Evolutionary conservation across 1,284 basidiomycete genomes (phyloP).

Genomic region (Fomitopsis betulina): DNA sequence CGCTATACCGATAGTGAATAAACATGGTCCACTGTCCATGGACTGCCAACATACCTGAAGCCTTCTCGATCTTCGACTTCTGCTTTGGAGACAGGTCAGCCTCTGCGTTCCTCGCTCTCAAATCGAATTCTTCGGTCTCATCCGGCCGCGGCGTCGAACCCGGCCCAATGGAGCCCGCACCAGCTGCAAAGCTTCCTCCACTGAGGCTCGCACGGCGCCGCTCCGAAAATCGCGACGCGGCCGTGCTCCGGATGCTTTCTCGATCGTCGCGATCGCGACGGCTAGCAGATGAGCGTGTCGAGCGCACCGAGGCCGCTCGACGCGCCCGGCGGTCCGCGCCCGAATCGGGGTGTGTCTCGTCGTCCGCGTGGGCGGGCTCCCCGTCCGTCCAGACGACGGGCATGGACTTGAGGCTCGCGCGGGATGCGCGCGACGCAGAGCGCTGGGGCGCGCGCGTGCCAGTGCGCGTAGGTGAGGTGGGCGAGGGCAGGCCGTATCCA

Average conservation of each 20-base stretch:
- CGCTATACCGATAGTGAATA: not conserved
- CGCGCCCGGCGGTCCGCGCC: slow-evolving; percentile 7
- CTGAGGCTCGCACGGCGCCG: slow-evolving; percentile 26
- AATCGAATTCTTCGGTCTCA: slow-evolving; percentile 27
- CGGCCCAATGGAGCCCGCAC: slow-evolving; percentile 43
- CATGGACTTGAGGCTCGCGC: slow-evolving; percentile 19
- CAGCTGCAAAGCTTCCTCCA: slow-evolving; percentile 44
- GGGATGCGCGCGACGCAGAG: slow-evolving; percentile 10
- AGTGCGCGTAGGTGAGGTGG: not conserved
- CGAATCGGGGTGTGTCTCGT: not conserved
- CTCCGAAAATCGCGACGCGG: slow-evolving; percentile 26
- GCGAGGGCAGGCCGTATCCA: slow-evolving; percentile 21
- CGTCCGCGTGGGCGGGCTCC: slow-evolving; percentile 3
- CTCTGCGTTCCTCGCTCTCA: slow-evolving; percentile 37
- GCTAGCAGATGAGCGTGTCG: slow-evolving; percentile 15
- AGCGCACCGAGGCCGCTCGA: slow-evolving; percentile 24
- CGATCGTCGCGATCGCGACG: slow-evolving; percentile 7
- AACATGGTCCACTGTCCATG: too few species aligned
- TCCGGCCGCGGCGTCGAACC: slow-evolving; percentile 29
- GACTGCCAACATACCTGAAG: slow-evolving; percentile 36
- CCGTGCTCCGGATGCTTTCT: slow-evolving; percentile 16
- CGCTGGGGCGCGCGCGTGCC: not conserved
- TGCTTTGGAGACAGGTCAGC: slow-evolving; percentile 40
- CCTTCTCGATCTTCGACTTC: slow-evolving; percentile 40
- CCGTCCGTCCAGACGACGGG: slow-evolving; percentile 23